phyloP scores from a whole-genome alignment of 305 asterid species.

The Fraxinus latifolia region DNA sequence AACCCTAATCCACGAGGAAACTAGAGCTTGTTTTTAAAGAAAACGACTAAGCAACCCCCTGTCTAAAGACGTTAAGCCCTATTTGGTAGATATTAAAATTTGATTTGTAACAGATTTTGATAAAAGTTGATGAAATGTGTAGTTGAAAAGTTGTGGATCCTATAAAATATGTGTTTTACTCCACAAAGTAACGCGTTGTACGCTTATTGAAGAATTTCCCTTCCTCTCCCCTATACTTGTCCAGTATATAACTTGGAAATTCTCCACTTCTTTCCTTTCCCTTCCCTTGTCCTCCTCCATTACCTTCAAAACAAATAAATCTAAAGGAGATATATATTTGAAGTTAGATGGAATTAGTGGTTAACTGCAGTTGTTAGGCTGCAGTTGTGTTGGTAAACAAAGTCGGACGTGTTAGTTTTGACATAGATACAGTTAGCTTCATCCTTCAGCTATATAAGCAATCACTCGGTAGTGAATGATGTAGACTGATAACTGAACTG shows the following conservation, averaged over 20 bases:
- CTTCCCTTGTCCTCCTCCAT: neutral
- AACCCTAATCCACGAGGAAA: neutral
- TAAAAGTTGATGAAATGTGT: too few relatives aligned
- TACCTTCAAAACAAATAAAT: neutral
- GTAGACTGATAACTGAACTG: neutral
- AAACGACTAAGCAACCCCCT: neutral
- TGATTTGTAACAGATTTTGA: too few relatives aligned
- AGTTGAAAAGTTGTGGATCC: too few relatives aligned
- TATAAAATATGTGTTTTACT: neutral
- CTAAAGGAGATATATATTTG: neutral
- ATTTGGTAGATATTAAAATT: too few relatives aligned
- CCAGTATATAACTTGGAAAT: neutral
- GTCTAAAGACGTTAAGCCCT: neutral
- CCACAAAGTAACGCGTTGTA: neutral
- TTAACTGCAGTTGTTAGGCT: neutral
- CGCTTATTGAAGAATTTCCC: neutral
- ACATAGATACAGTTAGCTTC: neutral
- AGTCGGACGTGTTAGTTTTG: neutral
- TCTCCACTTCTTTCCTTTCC: neutral
- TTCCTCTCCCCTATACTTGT: neutral
- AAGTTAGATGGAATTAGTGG: neutral
- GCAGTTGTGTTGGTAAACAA: neutral
- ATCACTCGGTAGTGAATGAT: neutral
- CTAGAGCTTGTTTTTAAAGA: neutral
- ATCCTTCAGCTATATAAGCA: neutral